A percentile compares a stretch with the other conserved stretches of the same genome.
Evolutionary conservation across 148 eudicot species (phyloP).

Genomic region (Agrostemma githago): DNA sequence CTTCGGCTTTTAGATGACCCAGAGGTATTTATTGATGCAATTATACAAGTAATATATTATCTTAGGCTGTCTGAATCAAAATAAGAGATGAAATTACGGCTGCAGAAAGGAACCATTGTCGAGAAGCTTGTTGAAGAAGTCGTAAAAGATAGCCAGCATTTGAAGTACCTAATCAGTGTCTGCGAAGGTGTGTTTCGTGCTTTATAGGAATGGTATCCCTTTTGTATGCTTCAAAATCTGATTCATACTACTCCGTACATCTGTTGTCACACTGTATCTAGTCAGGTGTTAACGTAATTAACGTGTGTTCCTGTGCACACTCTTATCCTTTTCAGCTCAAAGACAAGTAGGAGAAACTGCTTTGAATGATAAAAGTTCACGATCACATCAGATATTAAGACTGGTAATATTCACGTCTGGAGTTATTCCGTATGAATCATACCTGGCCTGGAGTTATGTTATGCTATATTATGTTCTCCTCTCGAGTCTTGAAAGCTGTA

Average conservation of each 20-base stretch:
- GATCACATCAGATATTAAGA: constrained; percentile 90
- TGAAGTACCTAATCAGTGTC: constrained; percentile 58
- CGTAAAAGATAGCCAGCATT: constrained; percentile 65
- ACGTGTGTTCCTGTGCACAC: background rate
- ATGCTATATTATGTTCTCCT: background rate
- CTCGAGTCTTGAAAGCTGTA: background rate
- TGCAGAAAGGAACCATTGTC: constrained; percentile 88
- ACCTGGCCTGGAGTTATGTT: background rate
- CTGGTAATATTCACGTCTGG: constrained; percentile 45
- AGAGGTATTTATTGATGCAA: constrained; percentile 46
- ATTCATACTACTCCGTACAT: background rate
- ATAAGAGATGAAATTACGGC: constrained; percentile 13
- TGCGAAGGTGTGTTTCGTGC: constrained; percentile 71
- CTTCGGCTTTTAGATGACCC: constrained; percentile 98
- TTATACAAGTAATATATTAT: background rate
- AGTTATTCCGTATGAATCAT: background rate
- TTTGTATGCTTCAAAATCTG: background rate
- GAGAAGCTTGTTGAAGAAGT: constrained; percentile 80
- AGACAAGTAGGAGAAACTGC: constrained; percentile 95
- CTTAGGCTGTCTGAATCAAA: background rate
- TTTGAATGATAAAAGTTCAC: constrained; percentile 89
- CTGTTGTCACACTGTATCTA: background rate
- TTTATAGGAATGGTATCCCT: background rate
- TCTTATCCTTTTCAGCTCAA: constrained; percentile 58
- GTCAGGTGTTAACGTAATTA: background rate